Evolutionary conservation across 805 yeast species (phyloP), one percentile per base, ranked within the genome.

Genomic region (Cyberlindnera americana): DNA sequence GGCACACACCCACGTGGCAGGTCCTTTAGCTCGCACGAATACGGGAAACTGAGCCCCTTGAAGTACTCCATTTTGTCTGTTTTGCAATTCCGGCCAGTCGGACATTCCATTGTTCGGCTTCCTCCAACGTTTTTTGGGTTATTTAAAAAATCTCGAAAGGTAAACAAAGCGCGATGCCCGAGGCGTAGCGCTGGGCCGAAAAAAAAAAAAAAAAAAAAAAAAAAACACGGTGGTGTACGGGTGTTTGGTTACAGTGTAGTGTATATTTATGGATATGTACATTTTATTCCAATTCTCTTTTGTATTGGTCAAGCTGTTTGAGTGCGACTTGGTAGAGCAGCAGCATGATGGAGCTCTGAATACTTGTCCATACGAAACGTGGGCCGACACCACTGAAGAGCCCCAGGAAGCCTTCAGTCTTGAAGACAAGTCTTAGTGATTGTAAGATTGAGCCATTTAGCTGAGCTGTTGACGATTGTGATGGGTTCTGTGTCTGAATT

Each of bases 381-480:
- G 99, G 99, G 0, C 96, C 97, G 6, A 93, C 96, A 1, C 99
- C 99, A 23, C 90, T 77, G 62, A 93, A 91, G 28, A 88, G 68
- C 0, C 96, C 96, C 2, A 73, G 43, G 0, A 81, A 37, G 1
- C 99, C 98, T 60, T 93, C 96, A 19, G 72, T 66, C 38, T 62
- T 72, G 57, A 82, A 83, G 5, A 93, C 77, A 7, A 70, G 66
- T 22, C 53, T 49, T 29, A 85, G 56, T 15, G 83, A 81, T 35
- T 65, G 65, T 24, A 67, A 37, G 1, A 82, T 73, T 3, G 84
- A 75, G 23, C 75, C 66, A 29, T 48, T 41, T 11, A 57, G 35
- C 8, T 52, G 52, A 1, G 50, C 54, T 14, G 34, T 21, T 14
- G 11, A 7, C 6, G 26, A 21, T 12, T 44, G 13, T 3, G 42